Percentiles rank a stretch among this genome's conserved stretches.
Conservation (phyloP, 176 grass and related monocot genomes). For the Bothriochloa decipiens region DNA sequence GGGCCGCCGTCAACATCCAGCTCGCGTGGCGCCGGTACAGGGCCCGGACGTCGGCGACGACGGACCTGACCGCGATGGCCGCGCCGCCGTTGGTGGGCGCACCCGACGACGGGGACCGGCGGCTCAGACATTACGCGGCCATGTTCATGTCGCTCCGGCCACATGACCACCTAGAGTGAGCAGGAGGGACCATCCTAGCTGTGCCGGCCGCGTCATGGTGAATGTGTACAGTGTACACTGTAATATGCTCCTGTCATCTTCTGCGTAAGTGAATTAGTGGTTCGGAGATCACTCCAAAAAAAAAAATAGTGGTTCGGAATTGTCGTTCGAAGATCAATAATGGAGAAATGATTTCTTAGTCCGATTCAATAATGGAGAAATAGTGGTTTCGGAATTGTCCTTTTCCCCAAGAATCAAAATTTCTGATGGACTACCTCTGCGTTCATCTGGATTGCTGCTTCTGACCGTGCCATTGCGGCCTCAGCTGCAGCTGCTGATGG, state of each 20-base stretch:
- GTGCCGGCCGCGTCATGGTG: not conserved
- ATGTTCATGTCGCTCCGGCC: conserved; percentile 98
- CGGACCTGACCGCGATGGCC: not conserved
- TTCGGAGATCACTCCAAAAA: too few relatives aligned
- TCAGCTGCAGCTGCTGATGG: too few relatives aligned
- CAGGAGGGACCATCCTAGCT: not conserved
- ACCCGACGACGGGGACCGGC: conserved; percentile 55
- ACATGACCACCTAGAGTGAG: conserved; percentile 92
- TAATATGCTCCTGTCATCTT: not conserved
- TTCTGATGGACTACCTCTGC: too few relatives aligned
- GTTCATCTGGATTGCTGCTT: too few relatives aligned
- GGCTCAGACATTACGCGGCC: conserved; percentile 78
- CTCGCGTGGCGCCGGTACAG: conserved; percentile 86
- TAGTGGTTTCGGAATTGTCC: too few relatives aligned
- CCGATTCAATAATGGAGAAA: too few relatives aligned
- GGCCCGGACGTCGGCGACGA: conserved; percentile 22
- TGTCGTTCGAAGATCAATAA: conserved; percentile 10
- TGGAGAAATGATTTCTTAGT: not conserved
- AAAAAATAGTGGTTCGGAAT: too few relatives aligned
- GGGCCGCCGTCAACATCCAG: conserved; percentile 97
- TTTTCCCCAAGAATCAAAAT: not conserved
- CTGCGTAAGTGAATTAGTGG: not conserved
- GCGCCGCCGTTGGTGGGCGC: not conserved
- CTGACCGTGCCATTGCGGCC: too few relatives aligned
- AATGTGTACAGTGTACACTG: not conserved